Evolutionary conservation across 768 basidiomycete species (phyloP), one percentile per base, ranked within the genome.

Genomic region (Cyclocybe aegerita): DNA sequence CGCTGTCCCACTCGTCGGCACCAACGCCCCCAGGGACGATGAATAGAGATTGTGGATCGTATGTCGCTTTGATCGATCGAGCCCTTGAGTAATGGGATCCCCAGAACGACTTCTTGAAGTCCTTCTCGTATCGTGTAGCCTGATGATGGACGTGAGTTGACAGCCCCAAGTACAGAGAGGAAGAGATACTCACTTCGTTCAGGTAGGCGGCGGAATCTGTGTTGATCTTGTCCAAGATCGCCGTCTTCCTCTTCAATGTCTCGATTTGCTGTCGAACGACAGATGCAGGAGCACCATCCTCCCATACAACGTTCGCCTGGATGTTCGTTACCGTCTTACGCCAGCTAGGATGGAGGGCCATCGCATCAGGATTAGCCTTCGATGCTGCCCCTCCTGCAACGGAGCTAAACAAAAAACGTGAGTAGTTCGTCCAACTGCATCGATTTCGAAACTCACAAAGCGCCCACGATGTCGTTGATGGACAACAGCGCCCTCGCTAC

Each of bases 291-390:
- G 53, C 43, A 11, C 68, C 68, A 34, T 70, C 67, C 10, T 49
- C 36, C 70, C 70, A 72, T 12, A 5, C 10, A 9, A 46, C 69
- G 54, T 9, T 17, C 3, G 46, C 60, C 7, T 58, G 41, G 3
- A 66, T 55, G 29, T 76, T 60, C 4, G 66, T 59, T 7, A 79
- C 38, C 1, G 77, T 69, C 10, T 69, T 64, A 11, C 79, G 67
- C 77, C 79, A 82, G 0, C 71, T 73, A 9, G 78, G 79, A 57
- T 79, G 71, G 14, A 79, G 53, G 11, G 74, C 78, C 8, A 65
- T 65, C 1, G 74, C 68, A 38, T 69, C 63, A 0, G 77, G 69
- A 14, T 69, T 60, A 32, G 62, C 57, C 15, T 59, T 58, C 3
- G 68, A 64, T 9, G 78, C 79, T 9, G 64, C 71, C 3, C 80